Evolutionary conservation across 2,329 filamentous ascomycete genomes (phyloP).

Genomic region (Venturia effusa): DNA sequence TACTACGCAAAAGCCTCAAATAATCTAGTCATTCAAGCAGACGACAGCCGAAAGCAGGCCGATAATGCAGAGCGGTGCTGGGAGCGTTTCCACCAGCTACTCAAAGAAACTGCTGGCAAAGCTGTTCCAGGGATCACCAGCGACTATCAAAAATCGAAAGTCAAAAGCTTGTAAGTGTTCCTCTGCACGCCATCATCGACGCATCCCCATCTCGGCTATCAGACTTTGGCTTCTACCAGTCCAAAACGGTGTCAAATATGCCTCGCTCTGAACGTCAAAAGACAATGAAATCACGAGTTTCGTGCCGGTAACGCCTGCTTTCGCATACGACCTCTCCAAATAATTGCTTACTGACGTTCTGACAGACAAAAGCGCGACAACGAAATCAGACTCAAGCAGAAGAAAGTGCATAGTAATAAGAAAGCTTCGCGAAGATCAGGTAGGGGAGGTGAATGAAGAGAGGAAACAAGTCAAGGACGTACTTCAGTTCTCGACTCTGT

Average conservation of each 20-base stretch:
- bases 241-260: not conserved
- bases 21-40: conserved; percentile 49
- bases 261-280: too few relatives aligned
- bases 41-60: conserved; percentile 50
- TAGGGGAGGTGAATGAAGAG: conserved; percentile 21
- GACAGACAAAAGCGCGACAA: conserved; percentile 46
- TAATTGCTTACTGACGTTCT: not conserved
- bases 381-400: conserved; percentile 44
- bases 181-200: not conserved
- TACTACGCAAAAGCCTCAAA: conserved; percentile 44
- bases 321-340: too few relatives aligned
- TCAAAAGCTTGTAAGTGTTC: conserved; percentile 40
- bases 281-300: not conserved
- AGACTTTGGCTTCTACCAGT: not conserved
- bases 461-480: not conserved
- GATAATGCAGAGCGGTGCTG: conserved; percentile 51
- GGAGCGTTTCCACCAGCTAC: conserved; percentile 43
- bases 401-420: conserved; percentile 52
- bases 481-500: not conserved
- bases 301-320: too few relatives aligned
- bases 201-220: not conserved
- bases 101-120: conserved; percentile 39
- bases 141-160: conserved; percentile 41
- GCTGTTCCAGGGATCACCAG: conserved; percentile 51
- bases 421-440: conserved; percentile 43